Evolutionary conservation across 2,329 filamentous ascomycete genomes (phyloP), one percentile per base, ranked within the genome.

Genomic region (Microcyclosporella mali): DNA sequence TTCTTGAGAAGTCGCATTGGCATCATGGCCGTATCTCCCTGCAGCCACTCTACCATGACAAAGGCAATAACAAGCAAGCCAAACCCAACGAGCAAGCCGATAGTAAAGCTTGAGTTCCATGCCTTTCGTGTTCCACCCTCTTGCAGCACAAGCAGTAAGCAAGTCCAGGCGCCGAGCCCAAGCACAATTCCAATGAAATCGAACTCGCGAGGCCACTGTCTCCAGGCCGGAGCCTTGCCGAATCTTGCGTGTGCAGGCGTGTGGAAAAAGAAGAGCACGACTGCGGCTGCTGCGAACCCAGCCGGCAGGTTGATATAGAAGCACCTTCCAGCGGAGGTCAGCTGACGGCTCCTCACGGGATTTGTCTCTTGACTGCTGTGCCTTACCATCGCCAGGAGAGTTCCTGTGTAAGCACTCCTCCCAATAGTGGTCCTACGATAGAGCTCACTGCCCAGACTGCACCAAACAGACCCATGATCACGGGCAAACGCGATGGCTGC

Each of bases 391-490:
- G 16, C 32, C 32, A 34, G 6, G 32, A 34, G 12, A 34, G 12
- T 6, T 10, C 9, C 18, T 34, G 21, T 6, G 21, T 25, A 9
- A 25, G 21, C 27, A 31, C 37, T 28, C 74, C 74, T 2, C 74
- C 74, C 0, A 78, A 55, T 1, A 78, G 58, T 0, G 74, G 74
- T 0, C 73, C 74, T 9, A 73, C 58, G 2, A 71, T 71, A 3
- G 62, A 66, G 2, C 21, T 33, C 8, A 70, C 62, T 1, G 67
- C 69, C 46, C 65, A 71, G 56, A 66, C 66, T 1, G 58, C 60
- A 10, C 68, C 67, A 9, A 71, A 29, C n/a, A 47, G 15, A 14
- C 50, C 46, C 4, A 35, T 40, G 28, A 38, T 49, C 11, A 40
- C 33, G 7, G 52, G 44, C 11, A 45, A 27, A 63, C 34, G 65